Base-by-base conservation (phyloP, 2,329 filamentous ascomycete species). In the Trichoderma pleuroti region DNA sequence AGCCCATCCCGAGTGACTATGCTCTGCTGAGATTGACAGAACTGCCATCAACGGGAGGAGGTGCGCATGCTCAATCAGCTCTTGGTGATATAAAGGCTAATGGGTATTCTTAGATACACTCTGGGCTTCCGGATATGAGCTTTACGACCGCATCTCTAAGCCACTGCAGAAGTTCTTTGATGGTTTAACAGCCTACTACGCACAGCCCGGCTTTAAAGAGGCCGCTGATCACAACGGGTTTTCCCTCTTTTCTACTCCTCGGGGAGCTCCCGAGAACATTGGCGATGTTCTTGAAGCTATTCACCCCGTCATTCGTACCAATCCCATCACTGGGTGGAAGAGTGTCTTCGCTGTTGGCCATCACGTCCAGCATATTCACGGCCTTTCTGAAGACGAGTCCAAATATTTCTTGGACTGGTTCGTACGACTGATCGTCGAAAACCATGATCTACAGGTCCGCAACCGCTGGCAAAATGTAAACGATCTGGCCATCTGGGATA, bases 401-500 rank as follows among this genome's bases (percentile, higher is more conserved):
- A 84, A 87, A 39, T 75, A 83, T 30, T 77, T 87, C n/a, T 81
- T 87, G 4, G 74, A 76, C 16, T 86, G 86, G 72, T 80, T 85
- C 56, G 82, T 84, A 73, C 82, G 83, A 71, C 75, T 87, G 12
- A 80, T 86, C 12, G 82, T 82, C 7, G 80, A 86, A 75, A 89
- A 89, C 74, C 86, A 88, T 72, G 87, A 89, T 74, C 81, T 84
- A 0, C 86, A 88, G 74, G 86, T 88, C 10, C 81, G 87, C 5
- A 87, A 85, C 74, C 81, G 81, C 66, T 88, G 86, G 86, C 68
- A 70, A 34, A 80, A 79, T 67, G 80, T 83, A 75, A 86, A 87
- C 70, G 85, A 88, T 74, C 76, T 85, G 5, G 86, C 88, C 1
- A 89, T 92, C 73, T 92, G 90, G 90, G 90, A 92, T 76, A 92